Evolutionary conservation across 352 stramenopile genomes (phyloP).

Genomic region (Globisporangium acanthophoron): DNA sequence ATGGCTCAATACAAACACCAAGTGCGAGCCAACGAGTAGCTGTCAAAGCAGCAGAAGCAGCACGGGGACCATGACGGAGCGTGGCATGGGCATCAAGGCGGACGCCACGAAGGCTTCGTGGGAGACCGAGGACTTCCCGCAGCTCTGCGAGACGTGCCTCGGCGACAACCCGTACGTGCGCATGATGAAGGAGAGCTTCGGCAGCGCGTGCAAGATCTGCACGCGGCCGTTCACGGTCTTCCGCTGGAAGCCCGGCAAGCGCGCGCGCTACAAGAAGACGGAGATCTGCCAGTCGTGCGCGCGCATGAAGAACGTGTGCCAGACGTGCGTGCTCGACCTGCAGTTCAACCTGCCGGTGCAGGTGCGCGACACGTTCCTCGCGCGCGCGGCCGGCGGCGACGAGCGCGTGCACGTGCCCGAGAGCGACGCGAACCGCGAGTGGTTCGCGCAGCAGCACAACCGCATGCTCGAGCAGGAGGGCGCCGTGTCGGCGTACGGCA

Average conservation of each 20-base stretch:
- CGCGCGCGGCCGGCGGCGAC: constrained; percentile 30
- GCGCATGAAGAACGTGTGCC: constrained; percentile 99
- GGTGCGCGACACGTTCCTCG: constrained; percentile 90
- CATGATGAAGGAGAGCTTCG: constrained; percentile 97
- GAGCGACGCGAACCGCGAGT: constrained; percentile 93
- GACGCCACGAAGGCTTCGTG: constrained; percentile 81
- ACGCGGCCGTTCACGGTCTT: constrained; percentile 97
- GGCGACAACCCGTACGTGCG: constrained; percentile 99
- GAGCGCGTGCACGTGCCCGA: constrained; percentile 83
- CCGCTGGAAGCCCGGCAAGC: constrained; percentile 96
- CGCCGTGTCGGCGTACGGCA: constrained; percentile 81
- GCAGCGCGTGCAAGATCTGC: constrained; percentile 98
- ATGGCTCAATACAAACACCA: neutral
- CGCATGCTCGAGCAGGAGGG: constrained; percentile 90
- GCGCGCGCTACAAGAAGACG: constrained; percentile 97
- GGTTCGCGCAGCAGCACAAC: constrained; percentile 91
- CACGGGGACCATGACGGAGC: constrained; percentile 54
- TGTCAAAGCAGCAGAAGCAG: neutral
- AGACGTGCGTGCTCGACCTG: constrained; percentile 98
- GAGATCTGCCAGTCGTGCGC: constrained; percentile 97
- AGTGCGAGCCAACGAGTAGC: neutral
- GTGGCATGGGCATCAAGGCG: constrained; percentile 85
- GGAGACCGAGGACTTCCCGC: constrained; percentile 95
- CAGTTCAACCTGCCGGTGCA: constrained; percentile 96
- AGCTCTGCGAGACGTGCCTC: constrained; percentile 98